Evolutionary conservation across 73 alveolate genomes (phyloP).

Genomic region (Paramecium biaurelia): DNA sequence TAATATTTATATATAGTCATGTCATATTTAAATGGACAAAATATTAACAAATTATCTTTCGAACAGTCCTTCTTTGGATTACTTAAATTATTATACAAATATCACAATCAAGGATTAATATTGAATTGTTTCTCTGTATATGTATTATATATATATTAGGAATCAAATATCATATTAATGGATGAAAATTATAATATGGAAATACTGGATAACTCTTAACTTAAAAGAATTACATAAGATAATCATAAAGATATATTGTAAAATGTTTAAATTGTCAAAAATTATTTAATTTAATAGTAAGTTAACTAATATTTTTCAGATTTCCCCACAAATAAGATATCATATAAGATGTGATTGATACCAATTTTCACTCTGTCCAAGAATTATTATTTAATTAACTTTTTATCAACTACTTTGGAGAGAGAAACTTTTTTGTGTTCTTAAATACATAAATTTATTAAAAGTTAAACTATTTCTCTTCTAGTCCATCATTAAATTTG

Average conservation of each 20-base stretch:
- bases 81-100: not conserved
- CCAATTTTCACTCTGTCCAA: not conserved
- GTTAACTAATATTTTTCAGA: not conserved
- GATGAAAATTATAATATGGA: conserved; percentile 51
- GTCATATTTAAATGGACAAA: not conserved
- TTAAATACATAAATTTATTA: not conserved
- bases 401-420: conserved; percentile 25
- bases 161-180: not conserved
- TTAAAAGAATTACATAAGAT: not conserved
- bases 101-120: not conserved
- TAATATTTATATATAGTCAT: not conserved
- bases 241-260: not conserved
- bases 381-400: not conserved
- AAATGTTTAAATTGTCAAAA: not conserved
- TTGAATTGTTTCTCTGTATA: not conserved
- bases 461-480: not conserved
- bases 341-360: not conserved
- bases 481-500: not conserved
- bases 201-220: not conserved
- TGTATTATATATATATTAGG: not conserved
- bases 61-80: not conserved
- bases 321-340: not conserved
- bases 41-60: not conserved
- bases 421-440: not conserved
- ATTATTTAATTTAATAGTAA: not conserved